Percentiles rank a stretch among this genome's conserved stretches.
Conservation (phyloP, 2,329 filamentous ascomycete genomes). For the Cercospora sp. region DNA sequence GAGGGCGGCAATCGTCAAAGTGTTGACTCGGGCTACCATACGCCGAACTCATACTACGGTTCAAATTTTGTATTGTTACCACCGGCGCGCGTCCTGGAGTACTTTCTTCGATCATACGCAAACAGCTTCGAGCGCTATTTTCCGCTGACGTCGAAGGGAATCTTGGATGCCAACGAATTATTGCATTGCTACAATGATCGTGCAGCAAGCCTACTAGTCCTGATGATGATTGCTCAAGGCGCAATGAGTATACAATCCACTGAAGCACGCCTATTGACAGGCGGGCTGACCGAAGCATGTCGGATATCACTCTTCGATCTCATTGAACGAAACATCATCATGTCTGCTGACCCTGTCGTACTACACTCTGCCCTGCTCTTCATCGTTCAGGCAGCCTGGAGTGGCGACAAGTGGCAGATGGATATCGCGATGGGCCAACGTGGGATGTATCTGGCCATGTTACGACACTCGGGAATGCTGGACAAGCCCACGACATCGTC, state of each 20-base stretch:
- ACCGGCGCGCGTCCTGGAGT: conserved; percentile 65
- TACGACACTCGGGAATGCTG: conserved; percentile 67
- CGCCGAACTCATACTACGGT: conserved; percentile 51
- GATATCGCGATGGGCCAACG: conserved; percentile 73
- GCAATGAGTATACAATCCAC: conserved; percentile 65
- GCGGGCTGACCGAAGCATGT: conserved; percentile 68
- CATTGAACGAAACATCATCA: conserved; percentile 69
- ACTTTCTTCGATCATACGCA: conserved; percentile 66
- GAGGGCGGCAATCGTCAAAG: conserved; percentile 36
- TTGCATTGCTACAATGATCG: conserved; percentile 63
- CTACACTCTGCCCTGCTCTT: conserved; percentile 67
- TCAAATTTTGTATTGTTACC: conserved; percentile 67
- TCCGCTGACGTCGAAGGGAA: conserved; percentile 60
- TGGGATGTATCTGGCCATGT: conserved; percentile 72
- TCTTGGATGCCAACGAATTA: conserved; percentile 66
- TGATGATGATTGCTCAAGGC: conserved; percentile 72
- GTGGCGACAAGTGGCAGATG: conserved; percentile 76
- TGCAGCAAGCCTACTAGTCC: conserved; percentile 63
- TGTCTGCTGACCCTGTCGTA: conserved; percentile 64
- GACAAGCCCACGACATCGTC: conserved; percentile 50
- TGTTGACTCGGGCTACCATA: conserved; percentile 37
- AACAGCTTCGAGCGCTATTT: conserved; percentile 68
- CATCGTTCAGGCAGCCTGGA: conserved; percentile 68
- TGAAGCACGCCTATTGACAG: conserved; percentile 65
- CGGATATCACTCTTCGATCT: conserved; percentile 71